Base-by-base conservation (phyloP, 2,329 filamentous ascomycete genomes). In the Phaeomoniella chlamydospora region DNA sequence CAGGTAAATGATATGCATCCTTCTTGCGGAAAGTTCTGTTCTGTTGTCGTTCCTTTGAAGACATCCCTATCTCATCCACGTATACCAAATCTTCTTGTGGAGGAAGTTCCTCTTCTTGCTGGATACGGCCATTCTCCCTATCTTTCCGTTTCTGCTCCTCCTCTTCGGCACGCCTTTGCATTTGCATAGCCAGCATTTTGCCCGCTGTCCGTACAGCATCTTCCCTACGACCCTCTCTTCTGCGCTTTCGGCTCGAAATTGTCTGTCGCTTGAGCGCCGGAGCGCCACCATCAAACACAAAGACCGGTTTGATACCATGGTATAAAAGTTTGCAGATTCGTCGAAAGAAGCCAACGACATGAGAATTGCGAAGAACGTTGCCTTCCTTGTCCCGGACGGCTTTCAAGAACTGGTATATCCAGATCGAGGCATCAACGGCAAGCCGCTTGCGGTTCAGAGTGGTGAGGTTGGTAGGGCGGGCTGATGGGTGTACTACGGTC, bases 341-440 rank as follows among this genome's bases (percentile, higher is more conserved):
- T 35, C 90, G 83, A 61, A 98, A 98, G 72, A 98, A 98, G 29
- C 92, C 90, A 31, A 98, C 84, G 22, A 98, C 75, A 52, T 98
- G 90, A 18, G 84, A 88, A 62, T 94, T 98, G 44, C 87, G 84
- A 36, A 98, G 68, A 1, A 90, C 90, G 53, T 98, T 94, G 37
- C 90, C 90, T 59, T 98, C 90, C 52, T 96, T 94, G 61, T 98
- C 90, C 49, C 90, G 87, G 9, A 98, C 90, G 6, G 92, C 90
- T 64, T 98, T 98, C 49, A 98, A 75, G 52, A 98, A 98, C 54
- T 98, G 90, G 67, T 98, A 98, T 49, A 98, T 96, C 90, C 90
- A 98, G 55, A 98, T 98, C 10, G 87, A 94, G 39, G 92, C 90
- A 61, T 98, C 90, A 46, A 98, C 85, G 33, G 90, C 92, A 34